Percentiles rank a stretch among this genome's conserved stretches.
phyloP scores from a whole-genome alignment of 116 monocot genomes.

The Trichopus zeylanicus region DNA sequence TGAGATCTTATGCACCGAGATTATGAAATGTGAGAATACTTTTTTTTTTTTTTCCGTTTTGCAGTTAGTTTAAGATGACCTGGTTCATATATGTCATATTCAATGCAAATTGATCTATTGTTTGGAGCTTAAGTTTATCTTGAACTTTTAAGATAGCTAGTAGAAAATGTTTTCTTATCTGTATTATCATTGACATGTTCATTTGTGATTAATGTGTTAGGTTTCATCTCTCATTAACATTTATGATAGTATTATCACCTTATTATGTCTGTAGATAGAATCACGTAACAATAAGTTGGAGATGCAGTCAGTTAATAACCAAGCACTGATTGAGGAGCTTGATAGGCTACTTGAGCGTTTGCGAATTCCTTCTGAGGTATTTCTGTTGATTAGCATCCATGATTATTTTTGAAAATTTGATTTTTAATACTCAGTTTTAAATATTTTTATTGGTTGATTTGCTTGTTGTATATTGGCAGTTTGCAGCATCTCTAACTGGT shows the following conservation, averaged over 20 bases:
- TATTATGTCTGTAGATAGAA: conserved; percentile 74
- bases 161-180: no score
- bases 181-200: no score
- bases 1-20: no score
- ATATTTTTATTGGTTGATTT: neutral
- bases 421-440: neutral
- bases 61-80: no score
- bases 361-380: conserved; percentile 83
- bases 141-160: no score
- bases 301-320: conserved; percentile 84
- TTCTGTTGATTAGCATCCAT: neutral
- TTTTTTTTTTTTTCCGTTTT: no score
- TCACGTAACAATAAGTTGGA: conserved; percentile 94
- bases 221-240: no score
- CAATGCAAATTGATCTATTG: no score
- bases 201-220: no score
- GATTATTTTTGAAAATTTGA: neutral
- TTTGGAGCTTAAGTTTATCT: no score
- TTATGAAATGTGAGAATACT: no score
- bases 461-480: conserved; percentile 24
- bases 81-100: no score
- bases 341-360: conserved; percentile 83
- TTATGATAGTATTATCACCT: conserved; percentile 23
- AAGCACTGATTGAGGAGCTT: conserved; percentile 82
- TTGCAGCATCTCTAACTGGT: conserved; percentile 72